phyloP scores from a whole-genome alignment of 345 rosid genomes.

The Citrus medica region DNA sequence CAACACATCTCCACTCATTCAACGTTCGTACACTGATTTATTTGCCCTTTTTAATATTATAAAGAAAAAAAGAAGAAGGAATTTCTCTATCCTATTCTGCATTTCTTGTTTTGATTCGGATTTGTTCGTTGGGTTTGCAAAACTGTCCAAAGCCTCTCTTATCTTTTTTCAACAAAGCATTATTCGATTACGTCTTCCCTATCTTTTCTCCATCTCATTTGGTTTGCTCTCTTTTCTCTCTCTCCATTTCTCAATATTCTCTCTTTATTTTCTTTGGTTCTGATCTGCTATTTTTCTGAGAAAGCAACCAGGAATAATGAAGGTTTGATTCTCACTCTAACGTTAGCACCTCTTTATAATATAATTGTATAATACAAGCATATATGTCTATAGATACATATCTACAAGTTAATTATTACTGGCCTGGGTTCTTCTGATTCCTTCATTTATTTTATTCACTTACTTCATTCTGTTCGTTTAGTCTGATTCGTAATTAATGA shows the following conservation, averaged over 20 bases:
- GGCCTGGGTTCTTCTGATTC: background rate
- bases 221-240: constrained; percentile 5
- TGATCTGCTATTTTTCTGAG: constrained; percentile 22
- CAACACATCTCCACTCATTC: constrained; percentile 7
- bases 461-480: background rate
- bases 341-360: constrained; percentile 7
- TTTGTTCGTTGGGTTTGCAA: background rate
- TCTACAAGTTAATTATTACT: too few relatives aligned
- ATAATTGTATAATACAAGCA: background rate
- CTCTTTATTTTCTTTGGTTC: constrained; percentile 12
- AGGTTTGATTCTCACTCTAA: constrained; percentile 41
- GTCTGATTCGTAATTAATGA: background rate
- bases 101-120: constrained; percentile 51
- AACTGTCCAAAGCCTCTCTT: constrained; percentile 1
- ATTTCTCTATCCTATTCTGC: constrained; percentile 43
- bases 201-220: background rate
- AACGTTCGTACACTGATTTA: constrained; percentile 9
- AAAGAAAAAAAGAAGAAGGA: too few relatives aligned
- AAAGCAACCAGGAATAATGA: constrained; percentile 37
- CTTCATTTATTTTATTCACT: background rate
- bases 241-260: constrained; percentile 9
- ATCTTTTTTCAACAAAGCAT: constrained; percentile 28
- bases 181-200: constrained; percentile 29
- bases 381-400: background rate
- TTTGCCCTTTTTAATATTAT: too few relatives aligned